Evolutionary conservation across 2,329 filamentous ascomycete genomes (phyloP).

Genomic region (Hortaea sp.): DNA sequence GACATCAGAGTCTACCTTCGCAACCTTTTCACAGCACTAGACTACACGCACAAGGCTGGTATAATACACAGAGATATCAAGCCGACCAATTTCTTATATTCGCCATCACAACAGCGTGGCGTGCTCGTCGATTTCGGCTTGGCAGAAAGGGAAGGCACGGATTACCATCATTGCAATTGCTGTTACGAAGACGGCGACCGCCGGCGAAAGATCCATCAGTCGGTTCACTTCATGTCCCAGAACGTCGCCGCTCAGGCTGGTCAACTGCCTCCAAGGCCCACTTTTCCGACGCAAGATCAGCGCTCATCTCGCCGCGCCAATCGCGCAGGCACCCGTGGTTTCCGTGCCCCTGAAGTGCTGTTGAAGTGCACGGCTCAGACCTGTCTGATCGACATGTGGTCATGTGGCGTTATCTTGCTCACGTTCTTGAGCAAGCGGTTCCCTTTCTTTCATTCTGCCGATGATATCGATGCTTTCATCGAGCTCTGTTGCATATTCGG

Average conservation of each 20-base stretch:
- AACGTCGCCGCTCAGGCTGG: slow-evolving; percentile 15
- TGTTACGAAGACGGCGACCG: slow-evolving; percentile 55
- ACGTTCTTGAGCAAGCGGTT: slow-evolving; percentile 87
- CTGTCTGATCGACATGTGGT: slow-evolving; percentile 91
- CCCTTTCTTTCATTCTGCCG: slow-evolving; percentile 97
- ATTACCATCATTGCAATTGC: slow-evolving; percentile 74
- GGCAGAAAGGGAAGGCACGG: slow-evolving; percentile 63
- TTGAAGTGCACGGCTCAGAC: slow-evolving; percentile 96
- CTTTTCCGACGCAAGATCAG: slow-evolving; percentile 83
- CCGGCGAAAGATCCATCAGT: slow-evolving; percentile 46
- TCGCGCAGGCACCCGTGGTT: slow-evolving; percentile 86
- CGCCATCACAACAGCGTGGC: slow-evolving; percentile 66
- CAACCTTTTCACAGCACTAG: slow-evolving; percentile 75
- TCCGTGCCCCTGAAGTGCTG: slow-evolving; percentile 89
- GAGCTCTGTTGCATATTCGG: slow-evolving; percentile 96
- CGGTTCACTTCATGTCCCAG: slow-evolving; percentile 48
- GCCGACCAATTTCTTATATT: slow-evolving; percentile 94
- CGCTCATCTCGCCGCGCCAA: slow-evolving; percentile 85
- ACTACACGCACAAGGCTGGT: slow-evolving; percentile 68
- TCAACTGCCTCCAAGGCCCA: slow-evolving; percentile 33
- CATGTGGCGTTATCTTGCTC: slow-evolving; percentile 90
- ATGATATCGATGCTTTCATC: slow-evolving; percentile 94
- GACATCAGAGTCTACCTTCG: slow-evolving; percentile 87
- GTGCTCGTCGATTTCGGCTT: slow-evolving; percentile 99
- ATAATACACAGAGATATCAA: slow-evolving; percentile 63